These are phyloP conservation scores for Boletellus ananiceps DNA, from an alignment of 768 basidiomycete species.

Conservation along the genomic window DNA sequence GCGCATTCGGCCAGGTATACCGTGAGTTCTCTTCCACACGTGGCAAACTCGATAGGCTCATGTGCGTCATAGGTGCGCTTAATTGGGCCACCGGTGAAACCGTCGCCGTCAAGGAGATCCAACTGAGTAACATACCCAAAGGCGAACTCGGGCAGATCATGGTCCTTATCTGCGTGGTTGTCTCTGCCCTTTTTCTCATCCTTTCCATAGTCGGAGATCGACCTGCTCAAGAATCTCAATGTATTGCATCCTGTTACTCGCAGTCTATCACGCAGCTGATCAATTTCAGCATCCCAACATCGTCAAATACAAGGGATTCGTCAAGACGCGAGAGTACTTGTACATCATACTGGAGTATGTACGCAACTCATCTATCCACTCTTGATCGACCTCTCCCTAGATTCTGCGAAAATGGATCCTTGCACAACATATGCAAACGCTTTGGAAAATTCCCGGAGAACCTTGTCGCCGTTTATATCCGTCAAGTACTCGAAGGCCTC, in stretches of 20 bases:
- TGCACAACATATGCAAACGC: slow-evolving; percentile 91
- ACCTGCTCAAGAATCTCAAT: slow-evolving; percentile 93
- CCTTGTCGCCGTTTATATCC: slow-evolving; percentile 94
- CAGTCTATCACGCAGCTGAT: slow-evolving; percentile 11
- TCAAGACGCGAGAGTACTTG: slow-evolving; percentile 88
- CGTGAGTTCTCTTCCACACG: slow-evolving; percentile 48
- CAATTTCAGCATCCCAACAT: slow-evolving; percentile 82
- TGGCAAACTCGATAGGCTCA: slow-evolving; percentile 68
- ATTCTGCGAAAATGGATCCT: slow-evolving; percentile 97
- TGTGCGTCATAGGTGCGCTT: slow-evolving; percentile 60
- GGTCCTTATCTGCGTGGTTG: slow-evolving; percentile 41
- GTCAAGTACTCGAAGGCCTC: slow-evolving; percentile 91
- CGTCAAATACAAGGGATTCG: slow-evolving; percentile 98
- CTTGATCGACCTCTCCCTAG: slow-evolving; percentile 28
- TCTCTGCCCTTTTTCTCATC: slow-evolving; percentile 7
- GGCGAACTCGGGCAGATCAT: slow-evolving; percentile 95
- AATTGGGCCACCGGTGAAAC: slow-evolving; percentile 98
- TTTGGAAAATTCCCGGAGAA: slow-evolving; percentile 99
- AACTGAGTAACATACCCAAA: slow-evolving; percentile 89
- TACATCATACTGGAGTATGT: slow-evolving; percentile 95
- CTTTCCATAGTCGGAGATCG: slow-evolving; percentile 79
- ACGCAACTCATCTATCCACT: not conserved
- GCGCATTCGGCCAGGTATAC: slow-evolving; percentile 96
- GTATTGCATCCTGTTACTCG: slow-evolving; percentile 40
- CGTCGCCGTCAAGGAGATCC: slow-evolving; percentile 97